phyloP scores from a whole-genome alignment of 2,329 filamentous ascomycete genomes.

The Monilinia fructicola region DNA sequence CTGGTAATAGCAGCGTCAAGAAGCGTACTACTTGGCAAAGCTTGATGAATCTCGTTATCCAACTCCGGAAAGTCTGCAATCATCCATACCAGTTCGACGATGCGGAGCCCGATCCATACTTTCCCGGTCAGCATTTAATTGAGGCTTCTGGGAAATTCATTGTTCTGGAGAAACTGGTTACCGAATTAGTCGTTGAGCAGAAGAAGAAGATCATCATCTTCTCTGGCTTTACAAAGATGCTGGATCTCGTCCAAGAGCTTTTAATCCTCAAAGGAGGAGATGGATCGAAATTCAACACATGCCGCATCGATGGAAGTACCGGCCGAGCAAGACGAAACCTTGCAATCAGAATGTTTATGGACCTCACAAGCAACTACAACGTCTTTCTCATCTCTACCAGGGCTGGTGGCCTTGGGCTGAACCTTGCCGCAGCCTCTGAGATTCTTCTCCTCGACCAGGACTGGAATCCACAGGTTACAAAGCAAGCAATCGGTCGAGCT shows the following conservation, averaged over 20 bases:
- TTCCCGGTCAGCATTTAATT: constrained; percentile 74
- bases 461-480: constrained; percentile 96
- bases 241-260: constrained; percentile 91
- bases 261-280: constrained; percentile 49
- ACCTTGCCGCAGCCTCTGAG: constrained; percentile 91
- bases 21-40: constrained; percentile 47
- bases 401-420: constrained; percentile 94
- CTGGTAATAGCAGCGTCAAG: constrained; percentile 34
- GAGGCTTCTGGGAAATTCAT: constrained; percentile 88
- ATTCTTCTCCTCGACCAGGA: constrained; percentile 97
- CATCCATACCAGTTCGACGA: constrained; percentile 64
- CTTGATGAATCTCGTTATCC: constrained; percentile 91
- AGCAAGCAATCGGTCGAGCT: constrained; percentile 88
- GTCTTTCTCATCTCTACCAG: constrained; percentile 91
- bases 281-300: constrained; percentile 68
- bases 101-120: constrained; percentile 55
- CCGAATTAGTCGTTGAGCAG: constrained; percentile 66
- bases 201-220: constrained; percentile 85
- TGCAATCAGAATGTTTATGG: constrained; percentile 92
- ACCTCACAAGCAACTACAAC: constrained; percentile 74
- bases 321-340: constrained; percentile 84
- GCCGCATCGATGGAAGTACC: constrained; percentile 80
- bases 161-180: constrained; percentile 78
- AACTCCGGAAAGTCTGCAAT: constrained; percentile 88
- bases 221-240: constrained; percentile 86